These are phyloP conservation scores for Calendula officinalis DNA, from an alignment of 129 eudicot species.

Conservation along the genomic window DNA sequence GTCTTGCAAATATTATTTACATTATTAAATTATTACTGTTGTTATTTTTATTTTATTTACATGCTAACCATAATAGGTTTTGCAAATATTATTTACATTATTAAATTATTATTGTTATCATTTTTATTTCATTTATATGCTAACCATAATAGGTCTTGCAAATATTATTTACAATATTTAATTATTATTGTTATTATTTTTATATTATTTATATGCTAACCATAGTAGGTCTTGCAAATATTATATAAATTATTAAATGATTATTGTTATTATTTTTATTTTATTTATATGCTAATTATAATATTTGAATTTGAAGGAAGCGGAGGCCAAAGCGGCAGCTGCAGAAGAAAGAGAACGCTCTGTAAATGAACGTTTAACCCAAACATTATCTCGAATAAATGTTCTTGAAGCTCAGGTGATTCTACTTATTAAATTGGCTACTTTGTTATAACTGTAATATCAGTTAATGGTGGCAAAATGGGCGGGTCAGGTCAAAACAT, in stretches of 20 bases:
- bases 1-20: conserved; percentile 28
- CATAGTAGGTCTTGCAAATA: conserved; percentile 50
- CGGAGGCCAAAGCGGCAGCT: conserved; percentile 87
- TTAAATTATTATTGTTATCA: conserved; percentile 1
- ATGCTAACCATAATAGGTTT: too few relatives aligned
- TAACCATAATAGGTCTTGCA: conserved; percentile 65
- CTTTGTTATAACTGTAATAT: conserved; percentile 7
- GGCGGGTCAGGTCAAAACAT: not conserved
- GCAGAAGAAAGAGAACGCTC: conserved; percentile 93
- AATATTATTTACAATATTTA: not conserved
- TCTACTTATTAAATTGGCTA: conserved; percentile 15
- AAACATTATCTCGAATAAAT: conserved; percentile 78
- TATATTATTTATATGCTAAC: too few relatives aligned
- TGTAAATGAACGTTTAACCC: conserved; percentile 76
- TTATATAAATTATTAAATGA: not conserved
- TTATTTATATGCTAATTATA: conserved; percentile 1
- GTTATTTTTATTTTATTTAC: too few relatives aligned
- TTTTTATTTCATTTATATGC: too few relatives aligned
- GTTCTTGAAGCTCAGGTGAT: conserved; percentile 97
- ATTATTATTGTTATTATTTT: too few relatives aligned
- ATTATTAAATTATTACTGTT: not conserved
- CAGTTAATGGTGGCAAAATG: conserved; percentile 6
- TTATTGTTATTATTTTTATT: not conserved
- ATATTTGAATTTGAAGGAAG: conserved; percentile 56
- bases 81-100: not conserved